Conservation (phyloP, 2,329 filamentous ascomycete species). For the Arthrobotrys sinensis region DNA sequence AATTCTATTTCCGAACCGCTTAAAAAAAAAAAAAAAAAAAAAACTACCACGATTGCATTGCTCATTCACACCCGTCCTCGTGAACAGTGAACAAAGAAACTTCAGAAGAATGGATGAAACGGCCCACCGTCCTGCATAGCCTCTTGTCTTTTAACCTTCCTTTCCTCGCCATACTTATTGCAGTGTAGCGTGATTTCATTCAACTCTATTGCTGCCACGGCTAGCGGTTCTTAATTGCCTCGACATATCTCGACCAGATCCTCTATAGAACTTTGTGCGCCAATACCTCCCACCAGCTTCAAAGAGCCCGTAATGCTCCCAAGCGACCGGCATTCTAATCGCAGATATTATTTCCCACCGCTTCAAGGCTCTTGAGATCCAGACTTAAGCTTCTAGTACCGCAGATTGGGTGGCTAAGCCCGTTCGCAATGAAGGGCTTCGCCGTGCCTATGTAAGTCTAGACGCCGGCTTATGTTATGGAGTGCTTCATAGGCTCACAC, state of each 20-base stretch:
- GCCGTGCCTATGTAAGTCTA: slow-evolving; percentile 48
- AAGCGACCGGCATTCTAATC: slow-evolving; percentile 41
- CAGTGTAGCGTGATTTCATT: slow-evolving; percentile 8
- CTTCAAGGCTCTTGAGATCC: slow-evolving; percentile 48
- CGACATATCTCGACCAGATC: slow-evolving; percentile 7
- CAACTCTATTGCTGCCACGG: background rate
- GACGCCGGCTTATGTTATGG: background rate
- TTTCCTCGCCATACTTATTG: background rate
- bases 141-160: background rate
- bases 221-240: background rate
- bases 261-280: slow-evolving; percentile 18
- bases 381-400: slow-evolving; percentile 3
- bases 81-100: slow-evolving; percentile 3
- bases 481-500: slow-evolving; percentile 4
- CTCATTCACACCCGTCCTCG: slow-evolving; percentile 19
- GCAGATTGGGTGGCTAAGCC: slow-evolving; percentile 28
- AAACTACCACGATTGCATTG: slow-evolving; percentile 20
- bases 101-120: slow-evolving; percentile 32
- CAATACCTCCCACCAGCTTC: slow-evolving; percentile 15
- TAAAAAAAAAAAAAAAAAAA: slow-evolving; percentile 15
- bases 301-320: slow-evolving; percentile 57
- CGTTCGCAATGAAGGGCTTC: slow-evolving; percentile 55
- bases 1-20: slow-evolving; percentile 25
- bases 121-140: slow-evolving; percentile 12
- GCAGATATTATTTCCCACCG: slow-evolving; percentile 58